phyloP scores from a whole-genome alignment of 306 rosid species.

The Lagenaria siceraria region DNA sequence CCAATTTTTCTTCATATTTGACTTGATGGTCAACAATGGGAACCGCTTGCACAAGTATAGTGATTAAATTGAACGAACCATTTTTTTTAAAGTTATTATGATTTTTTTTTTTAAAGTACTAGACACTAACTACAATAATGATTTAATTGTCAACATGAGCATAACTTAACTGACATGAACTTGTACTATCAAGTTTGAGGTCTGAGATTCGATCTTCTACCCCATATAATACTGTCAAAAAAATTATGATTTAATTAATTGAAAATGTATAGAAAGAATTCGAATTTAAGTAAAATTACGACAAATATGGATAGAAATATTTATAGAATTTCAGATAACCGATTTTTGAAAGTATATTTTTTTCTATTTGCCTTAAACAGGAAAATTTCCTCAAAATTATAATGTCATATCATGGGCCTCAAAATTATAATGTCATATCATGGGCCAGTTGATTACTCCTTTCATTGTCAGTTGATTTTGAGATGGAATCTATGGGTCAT shows the following conservation, averaged over 20 bases:
- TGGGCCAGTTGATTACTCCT: too few relatives aligned
- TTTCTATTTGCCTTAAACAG: neutral
- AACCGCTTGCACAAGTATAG: neutral
- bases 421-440: too few relatives aligned
- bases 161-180: too few relatives aligned
- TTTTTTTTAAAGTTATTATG: too few relatives aligned
- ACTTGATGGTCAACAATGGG: neutral
- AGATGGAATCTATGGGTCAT: too few relatives aligned
- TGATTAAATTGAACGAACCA: neutral
- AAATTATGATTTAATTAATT: neutral
- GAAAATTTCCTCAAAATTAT: neutral
- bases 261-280: neutral
- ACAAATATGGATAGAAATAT: neutral
- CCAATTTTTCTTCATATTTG: neutral
- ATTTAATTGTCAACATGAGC: neutral
- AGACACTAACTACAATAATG: neutral
- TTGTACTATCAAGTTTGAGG: too few relatives aligned
- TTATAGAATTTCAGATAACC: neutral
- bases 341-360: neutral
- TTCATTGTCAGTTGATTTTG: too few relatives aligned
- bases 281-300: neutral
- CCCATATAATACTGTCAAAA: too few relatives aligned
- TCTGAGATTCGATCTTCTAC: too few relatives aligned
- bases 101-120: neutral
- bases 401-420: neutral